A percentile compares a stretch with the other conserved stretches of the same genome.
Conservation (phyloP, 2,329 filamentous ascomycete species). For the Microsporum ferrugineum region DNA sequence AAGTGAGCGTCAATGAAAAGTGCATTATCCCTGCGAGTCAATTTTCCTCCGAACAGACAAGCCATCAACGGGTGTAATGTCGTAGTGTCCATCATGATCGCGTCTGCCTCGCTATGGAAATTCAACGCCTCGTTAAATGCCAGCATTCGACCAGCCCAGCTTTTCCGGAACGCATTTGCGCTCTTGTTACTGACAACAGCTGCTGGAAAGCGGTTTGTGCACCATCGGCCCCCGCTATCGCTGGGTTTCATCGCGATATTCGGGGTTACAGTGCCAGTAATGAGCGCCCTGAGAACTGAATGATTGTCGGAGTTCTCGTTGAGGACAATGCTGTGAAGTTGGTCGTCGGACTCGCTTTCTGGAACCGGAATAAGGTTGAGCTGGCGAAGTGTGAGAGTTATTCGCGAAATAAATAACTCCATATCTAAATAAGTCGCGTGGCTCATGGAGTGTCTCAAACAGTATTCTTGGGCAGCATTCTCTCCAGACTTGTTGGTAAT, state of each 20-base stretch:
- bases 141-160: background rate
- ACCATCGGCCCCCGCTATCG: slow-evolving; percentile 10
- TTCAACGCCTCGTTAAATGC: background rate
- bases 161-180: background rate
- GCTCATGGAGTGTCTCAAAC: slow-evolving; percentile 26
- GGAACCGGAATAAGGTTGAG: slow-evolving; percentile 27
- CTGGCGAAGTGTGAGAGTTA: slow-evolving; percentile 28
- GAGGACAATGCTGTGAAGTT: slow-evolving; percentile 23
- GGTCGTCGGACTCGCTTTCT: slow-evolving; percentile 8
- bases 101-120: background rate
- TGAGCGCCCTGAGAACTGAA: slow-evolving; percentile 38
- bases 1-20: background rate
- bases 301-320: slow-evolving; percentile 37
- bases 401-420: slow-evolving; percentile 27
- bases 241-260: slow-evolving; percentile 31
- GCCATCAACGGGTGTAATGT: slow-evolving; percentile 1
- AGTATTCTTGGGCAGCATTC: slow-evolving; percentile 21
- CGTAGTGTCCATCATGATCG: background rate
- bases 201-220: slow-evolving; percentile 20
- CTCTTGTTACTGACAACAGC: slow-evolving; percentile 20
- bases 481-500: slow-evolving; percentile 23
- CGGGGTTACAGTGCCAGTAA: slow-evolving; percentile 35
- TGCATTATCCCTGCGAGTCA: background rate
- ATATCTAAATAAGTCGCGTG: slow-evolving; percentile 27
- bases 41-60: slow-evolving; percentile 1